Base-by-base conservation (phyloP, 2,329 filamentous ascomycete genomes). In the Tolypocladium cylindrosporum region DNA sequence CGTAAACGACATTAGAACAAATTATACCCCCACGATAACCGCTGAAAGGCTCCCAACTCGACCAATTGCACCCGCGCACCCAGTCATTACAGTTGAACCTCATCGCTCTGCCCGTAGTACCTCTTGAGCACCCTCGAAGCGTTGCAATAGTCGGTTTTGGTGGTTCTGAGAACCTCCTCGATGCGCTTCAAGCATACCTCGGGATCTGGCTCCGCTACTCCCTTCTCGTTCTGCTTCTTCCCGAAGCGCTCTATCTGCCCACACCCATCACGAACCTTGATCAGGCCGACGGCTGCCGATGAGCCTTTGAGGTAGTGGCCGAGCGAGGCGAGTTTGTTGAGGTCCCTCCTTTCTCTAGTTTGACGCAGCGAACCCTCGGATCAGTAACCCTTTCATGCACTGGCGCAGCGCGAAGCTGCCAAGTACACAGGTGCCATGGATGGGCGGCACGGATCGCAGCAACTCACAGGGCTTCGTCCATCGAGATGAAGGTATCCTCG, bases 251-350 rank as follows among this genome's bases (percentile, higher is more conserved):
- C 93, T 67, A 99, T 97, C 79, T 95, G 91, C 75, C 97, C 92
- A 76, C 94, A 99, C 61, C 85, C 88, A 68, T 97, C 91, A 71
- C 91, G 90, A 67, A 99, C 88, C 73, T 95, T 95, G 67, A 83
- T 87, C 57, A 97, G 83, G 54, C 94, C 94, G 57, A 99, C 82
- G 5, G 94, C 97, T 42, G 94, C 93, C 10, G 93, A 97, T 7
- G 93, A 97, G 60, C 94, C 94, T 76, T 99, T 99, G 65, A 99
- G 81, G 77, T 96, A 99, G 75, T 99, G 94, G 48, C 94, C 94
- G 41, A 96, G 85, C 56, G 83, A 81, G 39, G 91, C 96, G 42
- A 97, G 84, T 63, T 85, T 78, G n/a, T 76, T 73, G 58, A 97
- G 84, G 60, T 96, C 79, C 68, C 83, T 79, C 2, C 81, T 72